Evolutionary conservation across 768 basidiomycete genomes (phyloP).

Genomic region (Chalciporus sphaerocephalus): DNA sequence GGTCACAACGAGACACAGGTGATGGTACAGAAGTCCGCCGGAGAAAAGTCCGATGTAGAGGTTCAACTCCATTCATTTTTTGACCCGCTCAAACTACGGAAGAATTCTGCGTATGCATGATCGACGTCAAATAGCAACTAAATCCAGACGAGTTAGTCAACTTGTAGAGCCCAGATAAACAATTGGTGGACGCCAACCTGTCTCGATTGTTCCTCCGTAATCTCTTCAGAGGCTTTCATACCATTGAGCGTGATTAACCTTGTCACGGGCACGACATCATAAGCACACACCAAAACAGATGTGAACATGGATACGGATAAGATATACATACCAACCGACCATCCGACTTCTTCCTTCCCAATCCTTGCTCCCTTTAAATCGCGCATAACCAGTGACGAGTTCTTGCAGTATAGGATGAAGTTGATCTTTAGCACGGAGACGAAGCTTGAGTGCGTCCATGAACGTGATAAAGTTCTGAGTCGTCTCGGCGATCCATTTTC

Average conservation of each 20-base stretch:
- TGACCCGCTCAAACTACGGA: conserved; percentile 59
- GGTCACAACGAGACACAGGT: not conserved
- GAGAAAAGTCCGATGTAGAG: not conserved
- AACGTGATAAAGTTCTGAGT: conserved; percentile 99
- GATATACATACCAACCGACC: conserved; percentile 74
- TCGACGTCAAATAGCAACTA: conserved; percentile 96
- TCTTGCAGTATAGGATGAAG: conserved; percentile 92
- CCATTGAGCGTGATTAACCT: conserved; percentile 96
- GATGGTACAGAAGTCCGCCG: not conserved
- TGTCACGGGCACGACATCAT: not conserved
- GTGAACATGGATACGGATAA: not conserved
- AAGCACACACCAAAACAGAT: not conserved
- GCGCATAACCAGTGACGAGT: conserved; percentile 89
- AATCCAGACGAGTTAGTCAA: not conserved
- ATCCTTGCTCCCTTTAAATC: conserved; percentile 92
- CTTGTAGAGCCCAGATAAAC: not conserved
- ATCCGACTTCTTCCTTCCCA: conserved; percentile 93
- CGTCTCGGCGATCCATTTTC: conserved; percentile 97
- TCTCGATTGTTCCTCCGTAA: conserved; percentile 90
- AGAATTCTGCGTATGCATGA: conserved; percentile 92
- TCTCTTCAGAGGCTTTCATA: conserved; percentile 96
- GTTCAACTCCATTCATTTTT: conserved; percentile 29
- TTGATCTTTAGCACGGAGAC: conserved; percentile 94
- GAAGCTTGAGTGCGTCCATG: conserved; percentile 94
- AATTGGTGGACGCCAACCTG: conserved; percentile 50